Evolutionary conservation across 352 stramenopile species (phyloP), one percentile per base, ranked within the genome.

Genomic region (Peronospora destructor): DNA sequence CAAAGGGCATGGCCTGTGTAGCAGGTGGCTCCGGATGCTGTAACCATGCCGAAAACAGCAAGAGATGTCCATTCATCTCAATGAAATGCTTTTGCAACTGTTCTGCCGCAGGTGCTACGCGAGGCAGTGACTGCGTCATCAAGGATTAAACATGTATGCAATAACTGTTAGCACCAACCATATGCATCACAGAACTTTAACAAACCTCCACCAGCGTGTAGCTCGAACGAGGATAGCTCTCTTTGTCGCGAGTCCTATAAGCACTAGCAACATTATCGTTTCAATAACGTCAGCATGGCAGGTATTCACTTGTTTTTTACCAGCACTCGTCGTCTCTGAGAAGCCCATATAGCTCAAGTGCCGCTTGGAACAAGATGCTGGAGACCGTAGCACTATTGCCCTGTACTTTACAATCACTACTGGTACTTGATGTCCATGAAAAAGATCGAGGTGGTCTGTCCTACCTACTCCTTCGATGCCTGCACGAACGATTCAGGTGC

Each of bases 211-310:
- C 50, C 45, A 76, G 53, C 13, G 78, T 90, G 59, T 87, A 90
- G 35, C 72, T 85, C 2, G 78, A 90, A 13, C 76, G 72, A 0
- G 78, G 78, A 46, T 87, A 90, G 52, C 78, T 90, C 14, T 90
- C 78, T 52, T 86, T 85, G 49, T 90, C 78, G 3, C 76, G 78
- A 12, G 55, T 81, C 78, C 78, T 87, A 45, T 28, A 48, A 37
- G 9, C 21, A 29, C 7, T 14, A 23, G 6, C 14, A 40, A 53
- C 23, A 14, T 30, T 26, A 46, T 16, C 9, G 16, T 13, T 7
- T 11, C 13, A 6, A 8, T 29, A 43, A 12, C 14, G 21, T 12
- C 11, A 30, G 42, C 23, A 56, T 17, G 3, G 28, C 2, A 39
- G 12, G 9, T 14, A 37, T 29, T 8, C 8, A 25, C 4, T 21